phyloP scores from a whole-genome alignment of 768 basidiomycete species.

The Pulveroboletus frians region DNA sequence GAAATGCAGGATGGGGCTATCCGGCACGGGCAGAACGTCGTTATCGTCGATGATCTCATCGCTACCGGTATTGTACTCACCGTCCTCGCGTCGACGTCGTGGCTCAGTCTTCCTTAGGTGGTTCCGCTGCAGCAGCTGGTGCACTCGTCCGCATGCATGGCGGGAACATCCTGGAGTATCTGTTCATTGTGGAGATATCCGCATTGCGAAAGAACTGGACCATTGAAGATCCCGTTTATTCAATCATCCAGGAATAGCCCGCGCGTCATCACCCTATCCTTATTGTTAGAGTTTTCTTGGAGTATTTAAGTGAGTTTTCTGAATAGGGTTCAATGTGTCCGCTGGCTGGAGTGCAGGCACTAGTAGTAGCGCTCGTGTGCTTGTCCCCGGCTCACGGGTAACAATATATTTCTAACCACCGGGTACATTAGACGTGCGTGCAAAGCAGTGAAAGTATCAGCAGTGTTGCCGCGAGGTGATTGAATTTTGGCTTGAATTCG shows the following conservation, averaged over 20 bases:
- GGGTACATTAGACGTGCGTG: no score
- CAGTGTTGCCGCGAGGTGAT: no score
- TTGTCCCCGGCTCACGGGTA: not conserved
- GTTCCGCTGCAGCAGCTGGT: constrained; percentile 90
- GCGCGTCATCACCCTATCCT: constrained; percentile 19
- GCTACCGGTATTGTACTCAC: constrained; percentile 72
- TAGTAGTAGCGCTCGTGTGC: not conserved
- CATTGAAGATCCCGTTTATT: constrained; percentile 70
- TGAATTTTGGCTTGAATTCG: no score
- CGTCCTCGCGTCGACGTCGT: not conserved
- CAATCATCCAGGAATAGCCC: constrained; percentile 68
- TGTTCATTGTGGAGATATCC: constrained; percentile 85
- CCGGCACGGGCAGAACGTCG: constrained; percentile 71
- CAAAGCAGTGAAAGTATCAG: no score
- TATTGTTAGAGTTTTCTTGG: constrained; percentile 10
- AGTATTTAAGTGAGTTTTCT: not conserved
- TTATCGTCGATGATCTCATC: constrained; percentile 92
- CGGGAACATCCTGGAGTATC: constrained; percentile 83
- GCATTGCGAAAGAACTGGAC: constrained; percentile 78
- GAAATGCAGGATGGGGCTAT: constrained; percentile 93
- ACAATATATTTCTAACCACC: not conserved
- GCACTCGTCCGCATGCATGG: constrained; percentile 80
- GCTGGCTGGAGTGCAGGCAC: not conserved
- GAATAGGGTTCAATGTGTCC: not conserved
- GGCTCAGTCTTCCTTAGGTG: constrained; percentile 48